Evolutionary conservation across 1,284 basidiomycete species (phyloP).

Genomic region (Kalmanozyma brasiliensis): DNA sequence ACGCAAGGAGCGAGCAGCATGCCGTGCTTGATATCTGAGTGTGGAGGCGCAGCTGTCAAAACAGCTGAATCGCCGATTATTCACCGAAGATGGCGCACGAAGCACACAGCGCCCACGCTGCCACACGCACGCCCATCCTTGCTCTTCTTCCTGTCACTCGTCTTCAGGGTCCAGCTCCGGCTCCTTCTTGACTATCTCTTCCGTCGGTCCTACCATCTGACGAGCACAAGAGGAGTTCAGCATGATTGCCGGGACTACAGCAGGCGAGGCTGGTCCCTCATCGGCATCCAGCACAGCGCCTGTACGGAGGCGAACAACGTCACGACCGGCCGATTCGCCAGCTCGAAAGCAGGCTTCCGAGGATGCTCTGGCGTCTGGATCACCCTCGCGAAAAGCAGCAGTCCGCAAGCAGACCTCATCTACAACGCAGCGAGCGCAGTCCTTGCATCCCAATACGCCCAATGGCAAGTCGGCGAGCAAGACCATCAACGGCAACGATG

Average conservation of each 20-base stretch:
- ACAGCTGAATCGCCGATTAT: constrained; percentile 10
- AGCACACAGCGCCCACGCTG: constrained; percentile 6
- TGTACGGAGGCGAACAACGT: background rate
- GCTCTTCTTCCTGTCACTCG: background rate
- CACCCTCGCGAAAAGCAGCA: constrained; percentile 6
- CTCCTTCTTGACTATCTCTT: background rate
- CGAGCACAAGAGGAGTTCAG: background rate
- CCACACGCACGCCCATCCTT: background rate
- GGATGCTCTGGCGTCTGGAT: constrained; percentile 1
- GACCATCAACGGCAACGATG: background rate
- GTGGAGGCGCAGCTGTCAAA: constrained; percentile 10
- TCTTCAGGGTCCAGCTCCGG: background rate
- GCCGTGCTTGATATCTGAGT: constrained; percentile 9
- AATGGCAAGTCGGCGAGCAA: background rate
- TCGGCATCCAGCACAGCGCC: background rate
- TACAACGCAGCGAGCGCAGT: background rate
- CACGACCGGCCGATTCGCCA: constrained; percentile 7
- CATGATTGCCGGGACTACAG: background rate
- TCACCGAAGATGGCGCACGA: background rate
- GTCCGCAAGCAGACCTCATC: constrained; percentile 1
- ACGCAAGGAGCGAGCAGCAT: constrained; percentile 11
- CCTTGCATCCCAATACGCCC: too few relatives aligned
- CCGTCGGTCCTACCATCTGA: too few relatives aligned
- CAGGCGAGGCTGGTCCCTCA: background rate
- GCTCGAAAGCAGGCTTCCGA: constrained; percentile 2